A percentile compares a stretch with the other conserved stretches of the same genome.
These are phyloP conservation scores for Fusarium mexicanum DNA, from an alignment of 2,329 filamentous ascomycete genomes.

Conservation along the genomic window DNA sequence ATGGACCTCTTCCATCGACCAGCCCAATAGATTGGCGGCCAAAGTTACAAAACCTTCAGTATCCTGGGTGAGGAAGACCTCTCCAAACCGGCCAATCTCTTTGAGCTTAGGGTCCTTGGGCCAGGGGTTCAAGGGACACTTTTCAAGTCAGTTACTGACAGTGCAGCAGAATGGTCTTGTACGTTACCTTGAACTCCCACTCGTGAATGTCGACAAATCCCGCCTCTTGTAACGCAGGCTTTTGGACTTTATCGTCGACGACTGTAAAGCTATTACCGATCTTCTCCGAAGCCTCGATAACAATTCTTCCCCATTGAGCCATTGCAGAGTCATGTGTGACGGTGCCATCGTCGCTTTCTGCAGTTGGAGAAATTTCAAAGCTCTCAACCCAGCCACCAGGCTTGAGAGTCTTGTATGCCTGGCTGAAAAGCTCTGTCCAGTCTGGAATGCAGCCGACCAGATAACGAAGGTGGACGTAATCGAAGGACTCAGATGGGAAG, in stretches of 20 bases:
- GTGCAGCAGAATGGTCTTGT: accelerated
- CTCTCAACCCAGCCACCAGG: neutral
- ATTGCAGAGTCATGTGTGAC: neutral
- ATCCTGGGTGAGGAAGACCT: neutral
- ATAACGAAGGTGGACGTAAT: neutral
- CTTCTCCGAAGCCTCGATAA: neutral
- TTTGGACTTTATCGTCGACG: neutral
- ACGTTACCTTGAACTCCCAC: neutral
- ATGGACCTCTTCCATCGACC: neutral
- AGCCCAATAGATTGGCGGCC: neutral
- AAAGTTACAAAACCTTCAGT: neutral
- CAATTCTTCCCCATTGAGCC: neutral
- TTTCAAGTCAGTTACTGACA: accelerated
- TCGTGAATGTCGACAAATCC: neutral
- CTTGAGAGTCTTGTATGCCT: neutral
- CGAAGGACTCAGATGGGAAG: neutral
- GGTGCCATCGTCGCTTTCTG: neutral
- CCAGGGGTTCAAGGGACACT: neutral
- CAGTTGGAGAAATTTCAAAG: neutral
- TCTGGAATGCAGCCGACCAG: neutral
- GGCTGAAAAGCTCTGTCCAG: neutral
- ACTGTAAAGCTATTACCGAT: neutral
- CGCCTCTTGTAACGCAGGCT: neutral
- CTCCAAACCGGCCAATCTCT: neutral
- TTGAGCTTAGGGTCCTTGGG: neutral